Base-by-base conservation (phyloP, 768 basidiomycete genomes). In the Brasilioporus rufonigricans region DNA sequence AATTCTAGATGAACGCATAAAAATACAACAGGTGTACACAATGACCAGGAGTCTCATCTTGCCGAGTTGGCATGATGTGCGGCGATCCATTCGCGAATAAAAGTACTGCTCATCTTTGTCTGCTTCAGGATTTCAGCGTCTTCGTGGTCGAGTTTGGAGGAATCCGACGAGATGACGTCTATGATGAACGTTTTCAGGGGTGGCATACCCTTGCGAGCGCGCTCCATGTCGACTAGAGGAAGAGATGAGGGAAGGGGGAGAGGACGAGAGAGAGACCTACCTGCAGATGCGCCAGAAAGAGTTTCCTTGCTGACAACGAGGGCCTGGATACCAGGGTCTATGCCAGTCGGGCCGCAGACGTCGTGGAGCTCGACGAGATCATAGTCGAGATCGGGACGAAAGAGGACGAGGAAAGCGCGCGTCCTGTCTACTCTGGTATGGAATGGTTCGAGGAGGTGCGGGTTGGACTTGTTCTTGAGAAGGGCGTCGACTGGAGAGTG, bases 31-130 rank as follows among this genome's bases (percentile, higher is more conserved):
- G 7, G 24, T 44, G 29, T 60, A 55, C 38, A 56, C 12, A 4
- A 13, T 4, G n/a, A 29, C 14, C n/a, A 11, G 18, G 26, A 14
- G 23, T 33, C 21, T 64, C 56, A 67, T 49, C 48, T 40, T 14
- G 47, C 8, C 11, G 50, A 31, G 45, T 44, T 46, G 24, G 38
- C 13, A 12, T n/a, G 44, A 14, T 50, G 65, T n/a, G 65, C 62
- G 50, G 53, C 84, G 57, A 99, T 87, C 93, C 94, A 96, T 60
- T 87, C 78, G 40, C 97, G 78, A 60, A 99, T 96, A 56, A 80
- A 90, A 8, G 94, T 96, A 66, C 93, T 97, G 68, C 97, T 93
- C 81, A 98, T 85, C 77, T 99, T 99, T 27, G 85, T 80, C 59
- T 82, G 78, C 66, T 86, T 87, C 54, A 95, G 70, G 65, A 79